phyloP scores from a whole-genome alignment of 768 basidiomycete species.

The Suillus cothurnatus region DNA sequence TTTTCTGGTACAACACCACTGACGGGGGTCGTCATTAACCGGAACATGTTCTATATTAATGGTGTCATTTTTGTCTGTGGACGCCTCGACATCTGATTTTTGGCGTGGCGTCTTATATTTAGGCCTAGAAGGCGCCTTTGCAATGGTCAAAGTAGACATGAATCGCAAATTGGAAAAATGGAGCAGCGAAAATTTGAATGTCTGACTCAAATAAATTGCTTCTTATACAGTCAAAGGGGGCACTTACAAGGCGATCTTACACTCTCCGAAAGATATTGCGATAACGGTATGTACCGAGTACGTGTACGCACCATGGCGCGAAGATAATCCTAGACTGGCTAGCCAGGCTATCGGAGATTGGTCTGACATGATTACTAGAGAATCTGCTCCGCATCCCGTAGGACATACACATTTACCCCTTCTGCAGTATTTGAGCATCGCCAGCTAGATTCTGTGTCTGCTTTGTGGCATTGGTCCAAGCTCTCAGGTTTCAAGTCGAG shows the following conservation, averaged over 20 bases:
- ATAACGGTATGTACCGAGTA: no score
- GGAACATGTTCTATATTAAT: conserved; percentile 38
- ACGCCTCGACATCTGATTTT: not conserved
- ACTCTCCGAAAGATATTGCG: not conserved
- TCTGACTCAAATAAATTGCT: not conserved
- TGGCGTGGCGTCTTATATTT: not conserved
- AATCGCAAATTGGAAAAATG: not conserved
- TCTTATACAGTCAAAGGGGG: conserved; percentile 3
- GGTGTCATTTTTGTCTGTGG: not conserved
- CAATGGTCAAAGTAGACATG: not conserved
- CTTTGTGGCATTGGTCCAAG: not conserved
- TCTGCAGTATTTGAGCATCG: not conserved
- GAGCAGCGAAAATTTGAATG: not conserved
- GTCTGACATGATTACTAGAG: not conserved
- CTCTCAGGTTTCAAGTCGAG: not conserved
- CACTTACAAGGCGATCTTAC: not conserved
- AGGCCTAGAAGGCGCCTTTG: not conserved
- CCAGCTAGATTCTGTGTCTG: no score
- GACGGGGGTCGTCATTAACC: conserved; percentile 64
- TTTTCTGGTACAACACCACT: conserved; percentile 60
- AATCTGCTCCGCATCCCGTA: not conserved
- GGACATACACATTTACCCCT: not conserved
- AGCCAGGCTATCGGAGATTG: not conserved
- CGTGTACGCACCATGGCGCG: not conserved
- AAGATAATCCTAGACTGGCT: not conserved